Conservation (phyloP, 2,329 filamentous ascomycete species). For the Diaporthe eres region DNA sequence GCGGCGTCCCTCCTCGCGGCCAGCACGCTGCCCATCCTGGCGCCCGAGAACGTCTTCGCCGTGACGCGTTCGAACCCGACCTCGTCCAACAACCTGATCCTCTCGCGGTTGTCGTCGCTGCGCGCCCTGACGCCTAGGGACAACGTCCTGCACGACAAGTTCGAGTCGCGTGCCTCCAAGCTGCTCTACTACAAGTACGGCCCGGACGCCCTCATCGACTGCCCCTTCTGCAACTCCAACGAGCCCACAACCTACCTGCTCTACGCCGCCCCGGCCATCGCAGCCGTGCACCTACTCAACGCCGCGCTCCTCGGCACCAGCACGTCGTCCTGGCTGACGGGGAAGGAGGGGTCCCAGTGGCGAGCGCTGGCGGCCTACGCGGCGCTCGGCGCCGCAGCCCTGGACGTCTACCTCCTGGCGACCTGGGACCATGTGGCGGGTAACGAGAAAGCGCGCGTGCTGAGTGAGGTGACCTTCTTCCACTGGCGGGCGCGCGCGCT, state of each 20-base stretch:
- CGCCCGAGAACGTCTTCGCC: conserved; percentile 85
- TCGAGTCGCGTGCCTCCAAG: conserved; percentile 79
- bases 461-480: conserved; percentile 77
- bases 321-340: conserved; percentile 78
- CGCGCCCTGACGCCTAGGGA: conserved; percentile 74
- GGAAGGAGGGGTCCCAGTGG: conserved; percentile 76
- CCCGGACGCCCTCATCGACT: conserved; percentile 78
- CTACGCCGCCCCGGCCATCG: conserved; percentile 82
- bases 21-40: conserved; percentile 76
- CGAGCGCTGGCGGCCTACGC: conserved; percentile 77
- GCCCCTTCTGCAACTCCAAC: conserved; percentile 85
- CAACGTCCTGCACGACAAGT: conserved; percentile 74
- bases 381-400: conserved; percentile 68
- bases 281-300: conserved; percentile 86
- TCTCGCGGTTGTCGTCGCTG: conserved; percentile 77
- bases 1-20: conserved; percentile 68
- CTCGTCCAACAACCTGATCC: conserved; percentile 87
- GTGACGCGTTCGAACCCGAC: conserved; percentile 85
- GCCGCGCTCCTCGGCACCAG: conserved; percentile 78
- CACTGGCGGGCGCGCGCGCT: conserved; percentile 77
- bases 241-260: conserved; percentile 80
- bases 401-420: conserved; percentile 77
- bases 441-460: conserved; percentile 74
- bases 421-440: conserved; percentile 73
- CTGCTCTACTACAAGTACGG: conserved; percentile 89